Evolutionary conservation across 2,329 filamentous ascomycete species (phyloP).

Genomic region (Hyphodiscus sp.): DNA sequence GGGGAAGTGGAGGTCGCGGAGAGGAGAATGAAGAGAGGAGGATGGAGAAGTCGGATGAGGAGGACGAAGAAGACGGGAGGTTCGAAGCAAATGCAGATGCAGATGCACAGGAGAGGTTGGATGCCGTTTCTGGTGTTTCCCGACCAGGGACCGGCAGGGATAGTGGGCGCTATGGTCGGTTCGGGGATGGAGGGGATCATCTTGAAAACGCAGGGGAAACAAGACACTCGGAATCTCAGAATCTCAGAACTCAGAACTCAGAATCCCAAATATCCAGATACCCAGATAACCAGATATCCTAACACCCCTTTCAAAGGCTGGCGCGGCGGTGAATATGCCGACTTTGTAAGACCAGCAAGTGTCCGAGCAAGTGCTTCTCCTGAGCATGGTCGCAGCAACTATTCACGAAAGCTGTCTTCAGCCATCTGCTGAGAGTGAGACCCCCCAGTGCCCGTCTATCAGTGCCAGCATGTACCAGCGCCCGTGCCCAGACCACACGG

Average conservation of each 20-base stretch:
- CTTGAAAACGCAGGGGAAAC: neutral
- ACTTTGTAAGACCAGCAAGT: no score
- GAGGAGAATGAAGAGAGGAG: neutral
- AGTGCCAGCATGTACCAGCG: no score
- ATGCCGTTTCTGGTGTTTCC: neutral
- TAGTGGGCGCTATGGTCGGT: neutral
- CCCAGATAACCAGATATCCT: no score
- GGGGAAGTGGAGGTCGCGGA: neutral
- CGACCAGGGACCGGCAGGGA: neutral
- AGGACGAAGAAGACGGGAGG: neutral
- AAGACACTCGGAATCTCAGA: no score
- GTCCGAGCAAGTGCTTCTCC: no score
- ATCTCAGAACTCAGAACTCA: no score
- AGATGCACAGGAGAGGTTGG: constrained; percentile 1
- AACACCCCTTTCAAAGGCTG: no score
- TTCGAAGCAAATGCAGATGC: neutral
- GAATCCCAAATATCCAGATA: no score
- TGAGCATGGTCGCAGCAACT: neutral
- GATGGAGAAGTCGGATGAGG: neutral
- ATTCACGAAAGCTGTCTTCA: neutral
- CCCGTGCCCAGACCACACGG: neutral
- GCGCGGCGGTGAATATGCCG: no score
- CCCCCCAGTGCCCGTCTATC: no score
- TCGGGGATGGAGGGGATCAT: neutral
- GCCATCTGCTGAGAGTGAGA: neutral